phyloP scores from a whole-genome alignment of 2,329 filamentous ascomycete genomes.

The Penicillium crustosum region DNA sequence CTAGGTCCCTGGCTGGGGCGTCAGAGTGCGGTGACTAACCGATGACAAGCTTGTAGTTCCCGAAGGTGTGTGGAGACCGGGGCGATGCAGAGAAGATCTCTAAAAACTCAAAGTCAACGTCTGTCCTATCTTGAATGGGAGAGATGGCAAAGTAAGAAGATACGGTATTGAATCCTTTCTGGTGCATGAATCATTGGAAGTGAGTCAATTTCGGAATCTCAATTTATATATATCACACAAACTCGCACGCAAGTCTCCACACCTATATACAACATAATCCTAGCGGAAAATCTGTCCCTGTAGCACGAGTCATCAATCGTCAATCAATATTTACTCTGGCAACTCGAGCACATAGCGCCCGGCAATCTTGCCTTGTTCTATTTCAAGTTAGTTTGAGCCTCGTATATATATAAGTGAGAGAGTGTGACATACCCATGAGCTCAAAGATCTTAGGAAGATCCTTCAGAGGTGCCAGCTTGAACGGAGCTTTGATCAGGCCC shows the following conservation, averaged over 20 bases:
- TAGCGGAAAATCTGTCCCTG: not conserved
- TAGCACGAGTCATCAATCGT: not conserved
- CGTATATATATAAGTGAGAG: not conserved
- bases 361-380: conserved; percentile 20
- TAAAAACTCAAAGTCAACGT: not conserved
- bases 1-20: too few species aligned
- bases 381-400: not conserved
- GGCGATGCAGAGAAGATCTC: not conserved
- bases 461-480: conserved; percentile 75
- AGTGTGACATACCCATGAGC: conserved; percentile 52
- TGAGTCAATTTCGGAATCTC: not conserved
- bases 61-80: not conserved
- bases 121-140: not conserved
- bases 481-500: conserved; percentile 78
- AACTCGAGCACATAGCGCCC: conserved; percentile 19
- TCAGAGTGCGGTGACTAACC: not conserved
- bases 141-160: not conserved
- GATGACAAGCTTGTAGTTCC: not conserved
- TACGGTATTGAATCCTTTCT: not conserved
- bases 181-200: not conserved
- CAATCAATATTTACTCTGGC: conserved; percentile 4
- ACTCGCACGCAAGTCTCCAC: not conserved
- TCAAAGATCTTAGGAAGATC: conserved; percentile 76
- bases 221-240: not conserved
- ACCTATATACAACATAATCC: not conserved